phyloP scores from a whole-genome alignment of 768 basidiomycete genomes.

The Lentinula detonsa region DNA sequence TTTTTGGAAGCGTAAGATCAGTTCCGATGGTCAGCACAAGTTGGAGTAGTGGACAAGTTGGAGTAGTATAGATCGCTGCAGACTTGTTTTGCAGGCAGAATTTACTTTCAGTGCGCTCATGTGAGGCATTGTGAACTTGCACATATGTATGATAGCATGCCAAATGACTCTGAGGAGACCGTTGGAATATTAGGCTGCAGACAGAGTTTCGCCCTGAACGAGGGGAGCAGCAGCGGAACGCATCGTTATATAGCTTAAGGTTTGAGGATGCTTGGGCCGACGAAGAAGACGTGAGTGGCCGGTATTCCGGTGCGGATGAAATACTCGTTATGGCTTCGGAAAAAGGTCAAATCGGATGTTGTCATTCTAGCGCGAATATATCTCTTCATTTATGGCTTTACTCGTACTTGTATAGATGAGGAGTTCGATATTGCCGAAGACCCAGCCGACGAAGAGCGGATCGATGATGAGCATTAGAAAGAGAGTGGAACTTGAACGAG shows the following conservation, averaged over 20 bases:
- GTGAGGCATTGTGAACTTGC: no score
- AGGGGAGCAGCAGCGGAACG: neutral
- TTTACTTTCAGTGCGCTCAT: no score
- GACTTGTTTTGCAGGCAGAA: no score
- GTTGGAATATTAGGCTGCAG: neutral
- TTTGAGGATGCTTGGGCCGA: no score
- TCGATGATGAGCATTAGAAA: neutral
- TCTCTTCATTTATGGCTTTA: neutral
- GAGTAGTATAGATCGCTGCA: no score
- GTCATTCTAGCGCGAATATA: no score
- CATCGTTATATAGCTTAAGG: neutral
- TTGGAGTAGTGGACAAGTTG: no score
- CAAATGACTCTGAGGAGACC: no score
- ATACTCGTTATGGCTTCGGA: conserved; percentile 4
- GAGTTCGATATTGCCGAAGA: neutral
- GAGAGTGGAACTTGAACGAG: neutral
- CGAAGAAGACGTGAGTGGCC: neutral
- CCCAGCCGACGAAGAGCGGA: neutral
- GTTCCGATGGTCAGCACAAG: no score
- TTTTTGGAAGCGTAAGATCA: no score
- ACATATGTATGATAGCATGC: no score
- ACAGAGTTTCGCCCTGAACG: neutral
- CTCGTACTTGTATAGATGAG: neutral
- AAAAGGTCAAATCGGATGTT: neutral
- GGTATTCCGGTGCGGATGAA: neutral